A percentile compares a stretch with the other conserved stretches of the same genome.
Evolutionary conservation across 2,329 filamentous ascomycete species (phyloP).

Genomic region (Aspergillus viridinutans): DNA sequence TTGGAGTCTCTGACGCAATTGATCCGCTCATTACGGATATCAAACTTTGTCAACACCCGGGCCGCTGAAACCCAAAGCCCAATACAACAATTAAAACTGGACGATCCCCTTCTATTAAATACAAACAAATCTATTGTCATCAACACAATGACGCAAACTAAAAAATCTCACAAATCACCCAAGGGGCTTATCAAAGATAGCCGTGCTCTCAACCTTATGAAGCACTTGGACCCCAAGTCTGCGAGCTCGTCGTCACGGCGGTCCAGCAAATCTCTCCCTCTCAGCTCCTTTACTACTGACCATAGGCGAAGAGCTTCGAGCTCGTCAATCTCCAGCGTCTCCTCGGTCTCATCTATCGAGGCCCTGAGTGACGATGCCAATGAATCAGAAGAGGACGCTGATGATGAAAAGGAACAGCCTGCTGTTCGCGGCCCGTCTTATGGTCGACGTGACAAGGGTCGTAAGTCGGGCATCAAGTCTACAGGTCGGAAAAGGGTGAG

Average conservation of each 20-base stretch:
- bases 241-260: conserved; percentile 21
- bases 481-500: conserved; percentile 31
- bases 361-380: conserved; percentile 35
- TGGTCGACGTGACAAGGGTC: conserved; percentile 29
- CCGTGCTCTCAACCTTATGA: conserved; percentile 13
- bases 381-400: conserved; percentile 37
- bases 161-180: conserved; percentile 23
- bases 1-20: conserved; percentile 19
- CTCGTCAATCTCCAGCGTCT: conserved; percentile 36
- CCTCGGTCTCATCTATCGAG: conserved; percentile 33
- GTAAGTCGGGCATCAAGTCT: conserved; percentile 39
- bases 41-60: conserved; percentile 13
- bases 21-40: conserved; percentile 14
- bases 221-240: conserved; percentile 22
- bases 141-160: conserved; percentile 22
- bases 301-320: conserved; percentile 34
- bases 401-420: conserved; percentile 42
- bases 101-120: conserved; percentile 2
- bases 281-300: conserved; percentile 19
- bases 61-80: conserved; percentile 2
- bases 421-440: conserved; percentile 42
- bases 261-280: conserved; percentile 20
- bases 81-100: conserved; percentile 1
- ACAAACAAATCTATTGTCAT: conserved; percentile 13
- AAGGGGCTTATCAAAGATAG: conserved; percentile 23